Evolutionary conservation across 2,329 filamentous ascomycete genomes (phyloP).

Genomic region (Fusarium azukiicola): DNA sequence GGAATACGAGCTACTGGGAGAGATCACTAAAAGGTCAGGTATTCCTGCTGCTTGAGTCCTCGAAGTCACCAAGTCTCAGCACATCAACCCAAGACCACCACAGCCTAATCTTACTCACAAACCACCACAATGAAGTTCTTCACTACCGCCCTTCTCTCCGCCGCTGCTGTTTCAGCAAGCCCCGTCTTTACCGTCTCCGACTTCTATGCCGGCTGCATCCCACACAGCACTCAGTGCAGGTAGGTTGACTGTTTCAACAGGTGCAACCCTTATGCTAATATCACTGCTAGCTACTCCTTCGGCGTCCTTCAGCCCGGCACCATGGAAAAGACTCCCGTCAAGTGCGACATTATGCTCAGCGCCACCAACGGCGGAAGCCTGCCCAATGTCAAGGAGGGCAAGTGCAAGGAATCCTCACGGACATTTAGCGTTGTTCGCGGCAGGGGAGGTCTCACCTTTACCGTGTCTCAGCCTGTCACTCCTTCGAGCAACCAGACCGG

Average conservation of each 20-base stretch:
- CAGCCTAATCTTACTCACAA: background rate
- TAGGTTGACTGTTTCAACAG: background rate
- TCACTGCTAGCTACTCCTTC: slow-evolving; percentile 31
- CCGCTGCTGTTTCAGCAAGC: slow-evolving; percentile 25
- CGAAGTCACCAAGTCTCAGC: background rate
- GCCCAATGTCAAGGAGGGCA: slow-evolving; percentile 55
- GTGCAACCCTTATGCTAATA: rapidly evolving
- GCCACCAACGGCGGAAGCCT: slow-evolving; percentile 51
- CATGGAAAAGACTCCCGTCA: slow-evolving; percentile 52
- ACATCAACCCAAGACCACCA: background rate
- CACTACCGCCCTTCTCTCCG: slow-evolving; percentile 34
- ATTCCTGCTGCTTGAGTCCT: background rate
- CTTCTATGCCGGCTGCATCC: slow-evolving; percentile 39
- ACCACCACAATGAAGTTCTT: slow-evolving; percentile 48
- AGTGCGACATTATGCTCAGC: slow-evolving; percentile 48
- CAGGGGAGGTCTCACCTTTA: slow-evolving; percentile 52
- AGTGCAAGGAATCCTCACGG: slow-evolving; percentile 56
- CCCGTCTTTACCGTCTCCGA: slow-evolving; percentile 32
- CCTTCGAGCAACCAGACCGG: slow-evolving; percentile 52
- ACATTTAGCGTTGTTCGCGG: slow-evolving; percentile 53
- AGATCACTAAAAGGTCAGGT: slow-evolving; percentile 22
- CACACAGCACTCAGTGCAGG: slow-evolving; percentile 36
- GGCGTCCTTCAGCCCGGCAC: slow-evolving; percentile 43
- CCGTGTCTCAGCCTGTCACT: slow-evolving; percentile 54
- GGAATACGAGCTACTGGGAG: background rate